Conservation (phyloP, 148 eudicot genomes). For the Salicornia ramosissima region DNA sequence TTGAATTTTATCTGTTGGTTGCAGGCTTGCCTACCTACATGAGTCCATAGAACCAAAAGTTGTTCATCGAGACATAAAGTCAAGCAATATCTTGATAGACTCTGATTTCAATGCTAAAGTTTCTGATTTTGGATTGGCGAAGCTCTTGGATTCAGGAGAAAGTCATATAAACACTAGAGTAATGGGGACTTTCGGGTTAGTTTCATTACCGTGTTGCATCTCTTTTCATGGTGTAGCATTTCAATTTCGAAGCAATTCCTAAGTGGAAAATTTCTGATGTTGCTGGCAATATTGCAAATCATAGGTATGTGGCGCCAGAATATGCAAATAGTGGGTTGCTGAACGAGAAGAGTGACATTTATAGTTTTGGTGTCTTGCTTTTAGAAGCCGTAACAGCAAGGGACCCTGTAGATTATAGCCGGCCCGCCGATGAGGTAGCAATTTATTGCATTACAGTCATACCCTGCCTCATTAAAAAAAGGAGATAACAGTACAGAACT, state of each 20-base stretch:
- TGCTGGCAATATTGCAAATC: slow-evolving; percentile 10
- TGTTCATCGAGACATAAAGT: slow-evolving; percentile 85
- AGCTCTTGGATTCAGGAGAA: slow-evolving; percentile 86
- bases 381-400: slow-evolving; percentile 84
- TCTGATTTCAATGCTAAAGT: slow-evolving; percentile 76
- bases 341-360: slow-evolving; percentile 87
- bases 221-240: background rate
- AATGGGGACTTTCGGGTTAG: slow-evolving; percentile 94
- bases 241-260: background rate
- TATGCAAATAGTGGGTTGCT: slow-evolving; percentile 85
- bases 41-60: slow-evolving; percentile 93
- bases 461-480: background rate
- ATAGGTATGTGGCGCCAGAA: slow-evolving; percentile 91
- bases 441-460: background rate
- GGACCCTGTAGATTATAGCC: slow-evolving; percentile 84
- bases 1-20: slow-evolving; percentile 13
- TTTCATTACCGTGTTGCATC: slow-evolving; percentile 9
- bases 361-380: slow-evolving; percentile 80
- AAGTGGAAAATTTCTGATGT: background rate
- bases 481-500: background rate
- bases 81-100: slow-evolving; percentile 85
- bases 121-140: slow-evolving; percentile 93
- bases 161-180: slow-evolving; percentile 87
- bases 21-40: slow-evolving; percentile 91
- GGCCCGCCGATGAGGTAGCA: slow-evolving; percentile 74